Evolutionary conservation across 2,329 filamentous ascomycete genomes (phyloP).

Genomic region (Fusarium papillatum): DNA sequence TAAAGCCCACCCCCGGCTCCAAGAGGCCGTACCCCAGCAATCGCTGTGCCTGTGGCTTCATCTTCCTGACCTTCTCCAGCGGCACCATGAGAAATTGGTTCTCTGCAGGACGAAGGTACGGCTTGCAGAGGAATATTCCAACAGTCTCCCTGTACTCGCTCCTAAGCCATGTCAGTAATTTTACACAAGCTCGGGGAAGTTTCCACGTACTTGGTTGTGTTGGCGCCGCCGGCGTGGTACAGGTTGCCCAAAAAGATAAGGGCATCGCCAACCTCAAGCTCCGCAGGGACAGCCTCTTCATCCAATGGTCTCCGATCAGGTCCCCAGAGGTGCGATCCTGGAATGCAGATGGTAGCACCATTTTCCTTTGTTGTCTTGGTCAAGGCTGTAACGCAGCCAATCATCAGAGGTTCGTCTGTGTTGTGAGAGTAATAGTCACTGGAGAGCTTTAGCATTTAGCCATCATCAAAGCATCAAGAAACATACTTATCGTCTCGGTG

Average conservation of each 20-base stretch:
- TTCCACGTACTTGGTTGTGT: slow-evolving; percentile 43
- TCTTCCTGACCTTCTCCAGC: slow-evolving; percentile 9
- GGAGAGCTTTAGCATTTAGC: accelerated
- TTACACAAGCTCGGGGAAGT: no score
- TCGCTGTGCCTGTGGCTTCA: slow-evolving; percentile 24
- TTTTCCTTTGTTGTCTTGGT: slow-evolving; percentile 57
- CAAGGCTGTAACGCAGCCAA: slow-evolving; percentile 44
- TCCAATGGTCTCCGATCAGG: slow-evolving; percentile 51
- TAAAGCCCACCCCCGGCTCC: slow-evolving; percentile 19
- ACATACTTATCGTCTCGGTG: slow-evolving; percentile 45
- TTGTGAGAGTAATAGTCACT: slow-evolving; percentile 25
- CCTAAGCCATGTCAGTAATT: background rate
- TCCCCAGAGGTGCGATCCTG: slow-evolving; percentile 56
- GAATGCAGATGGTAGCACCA: slow-evolving; percentile 57
- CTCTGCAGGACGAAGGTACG: slow-evolving; percentile 21
- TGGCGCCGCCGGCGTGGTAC: slow-evolving; percentile 57
- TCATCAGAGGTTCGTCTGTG: slow-evolving; percentile 20
- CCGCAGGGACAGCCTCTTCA: slow-evolving; percentile 54
- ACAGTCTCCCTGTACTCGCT: slow-evolving; percentile 23
- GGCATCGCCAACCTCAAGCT: slow-evolving; percentile 56
- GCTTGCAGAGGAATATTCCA: slow-evolving; percentile 28
- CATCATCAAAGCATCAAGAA: background rate
- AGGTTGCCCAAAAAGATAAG: slow-evolving; percentile 54
- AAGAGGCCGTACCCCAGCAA: slow-evolving; percentile 24
- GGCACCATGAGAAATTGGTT: slow-evolving; percentile 33